Percentiles rank a stretch among this genome's conserved stretches.
Evolutionary conservation across 2,329 filamentous ascomycete species (phyloP).

Genomic region (Neofusicoccum kwambonambiense): DNA sequence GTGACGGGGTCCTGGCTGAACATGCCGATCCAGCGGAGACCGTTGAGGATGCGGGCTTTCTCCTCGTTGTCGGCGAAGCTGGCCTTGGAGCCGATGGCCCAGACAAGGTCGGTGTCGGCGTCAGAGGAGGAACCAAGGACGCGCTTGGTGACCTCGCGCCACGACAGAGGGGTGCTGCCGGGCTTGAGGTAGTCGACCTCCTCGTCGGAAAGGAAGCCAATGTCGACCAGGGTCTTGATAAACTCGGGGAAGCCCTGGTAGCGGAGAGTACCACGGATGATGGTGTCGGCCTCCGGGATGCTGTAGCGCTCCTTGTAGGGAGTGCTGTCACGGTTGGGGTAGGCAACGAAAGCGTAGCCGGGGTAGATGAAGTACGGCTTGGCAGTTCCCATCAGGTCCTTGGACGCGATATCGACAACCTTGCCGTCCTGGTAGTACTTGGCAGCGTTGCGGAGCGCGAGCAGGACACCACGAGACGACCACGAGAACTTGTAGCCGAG

Average conservation of each 20-base stretch:
- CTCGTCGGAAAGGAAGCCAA: constrained; percentile 80
- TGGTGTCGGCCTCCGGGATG: constrained; percentile 87
- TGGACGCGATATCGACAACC: constrained; percentile 55
- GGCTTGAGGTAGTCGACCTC: constrained; percentile 62
- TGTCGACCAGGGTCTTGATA: constrained; percentile 81
- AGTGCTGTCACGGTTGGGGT: constrained; percentile 89
- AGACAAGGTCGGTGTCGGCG: constrained; percentile 67
- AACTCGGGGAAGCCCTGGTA: constrained; percentile 92
- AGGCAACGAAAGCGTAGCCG: constrained; percentile 85
- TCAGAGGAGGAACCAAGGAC: constrained; percentile 69
- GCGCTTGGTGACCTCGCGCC: constrained; percentile 82
- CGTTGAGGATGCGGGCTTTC: constrained; percentile 66
- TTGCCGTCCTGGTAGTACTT: constrained; percentile 80
- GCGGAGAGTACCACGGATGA: constrained; percentile 79
- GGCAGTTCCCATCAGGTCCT: constrained; percentile 79
- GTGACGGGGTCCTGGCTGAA: constrained; percentile 69
- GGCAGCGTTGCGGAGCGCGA: constrained; percentile 83
- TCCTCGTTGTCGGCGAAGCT: constrained; percentile 68
- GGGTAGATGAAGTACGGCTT: constrained; percentile 92
- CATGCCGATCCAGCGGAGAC: constrained; percentile 69
- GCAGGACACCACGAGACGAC: constrained; percentile 76
- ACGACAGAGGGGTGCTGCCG: constrained; percentile 58
- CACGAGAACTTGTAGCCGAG: constrained; percentile 89
- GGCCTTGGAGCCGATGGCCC: constrained; percentile 72
- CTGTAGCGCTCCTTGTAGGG: constrained; percentile 84